Evolutionary conservation across 306 rosid species (phyloP).

Genomic region (Dicorynia guianensis): DNA sequence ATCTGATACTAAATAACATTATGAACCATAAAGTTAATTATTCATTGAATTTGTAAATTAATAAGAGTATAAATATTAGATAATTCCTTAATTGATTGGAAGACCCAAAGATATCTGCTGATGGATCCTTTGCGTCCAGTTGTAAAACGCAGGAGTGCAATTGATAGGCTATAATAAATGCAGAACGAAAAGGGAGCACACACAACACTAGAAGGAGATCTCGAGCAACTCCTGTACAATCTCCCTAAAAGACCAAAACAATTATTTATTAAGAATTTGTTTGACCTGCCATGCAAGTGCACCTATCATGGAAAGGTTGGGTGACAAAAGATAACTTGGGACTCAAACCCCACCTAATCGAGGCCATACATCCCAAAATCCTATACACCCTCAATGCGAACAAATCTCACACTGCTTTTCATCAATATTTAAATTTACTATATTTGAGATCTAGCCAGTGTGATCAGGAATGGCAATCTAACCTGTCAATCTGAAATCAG

Average conservation of each 20-base stretch:
- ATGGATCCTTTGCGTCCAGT: slow-evolving; percentile 28
- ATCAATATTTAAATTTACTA: slow-evolving; percentile 27
- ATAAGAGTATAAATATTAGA: background rate
- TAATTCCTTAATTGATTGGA: slow-evolving; percentile 37
- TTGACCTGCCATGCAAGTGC: slow-evolving; percentile 99
- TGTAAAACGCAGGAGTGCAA: background rate
- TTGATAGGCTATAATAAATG: slow-evolving; percentile 12
- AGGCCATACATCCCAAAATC: slow-evolving; percentile 45
- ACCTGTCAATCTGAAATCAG: fast-evolving
- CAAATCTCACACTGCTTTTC: slow-evolving; percentile 1
- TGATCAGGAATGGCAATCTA: background rate
- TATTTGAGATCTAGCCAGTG: background rate
- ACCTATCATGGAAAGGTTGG: slow-evolving; percentile 98
- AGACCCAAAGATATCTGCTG: background rate
- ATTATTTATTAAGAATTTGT: slow-evolving; percentile 56
- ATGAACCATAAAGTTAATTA: too few relatives aligned
- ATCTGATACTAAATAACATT: too few relatives aligned
- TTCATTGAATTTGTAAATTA: too few relatives aligned
- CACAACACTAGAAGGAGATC: slow-evolving; percentile 64
- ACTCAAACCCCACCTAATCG: slow-evolving; percentile 11
- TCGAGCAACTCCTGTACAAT: slow-evolving; percentile 91
- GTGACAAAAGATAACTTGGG: slow-evolving; percentile 66
- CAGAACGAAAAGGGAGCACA: too few relatives aligned
- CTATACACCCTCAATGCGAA: slow-evolving; percentile 54
- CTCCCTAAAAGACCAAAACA: slow-evolving; percentile 61